A percentile compares a stretch with the other conserved stretches of the same genome.
Conservation (phyloP, 805 yeast genomes). For the Blastobotrys peoriensis region DNA sequence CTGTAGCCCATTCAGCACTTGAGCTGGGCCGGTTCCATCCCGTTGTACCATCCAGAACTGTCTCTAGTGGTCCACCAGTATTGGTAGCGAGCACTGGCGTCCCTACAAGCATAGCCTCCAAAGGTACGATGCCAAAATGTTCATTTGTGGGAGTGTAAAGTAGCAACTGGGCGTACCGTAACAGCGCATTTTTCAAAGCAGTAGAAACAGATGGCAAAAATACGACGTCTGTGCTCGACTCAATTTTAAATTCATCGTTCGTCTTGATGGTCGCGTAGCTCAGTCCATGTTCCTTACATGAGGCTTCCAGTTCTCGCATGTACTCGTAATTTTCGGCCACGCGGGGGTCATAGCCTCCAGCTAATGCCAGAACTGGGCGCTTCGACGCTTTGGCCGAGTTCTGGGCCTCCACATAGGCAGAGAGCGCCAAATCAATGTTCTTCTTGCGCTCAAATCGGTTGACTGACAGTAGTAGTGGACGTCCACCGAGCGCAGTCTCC, state of each 20-base stretch:
- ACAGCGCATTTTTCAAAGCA: slow-evolving; percentile 53
- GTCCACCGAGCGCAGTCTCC: slow-evolving; percentile 15
- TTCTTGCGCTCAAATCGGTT: slow-evolving; percentile 89
- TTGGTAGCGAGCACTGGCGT: slow-evolving; percentile 82
- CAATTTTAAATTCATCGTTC: slow-evolving; percentile 10
- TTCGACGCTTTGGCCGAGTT: slow-evolving; percentile 22
- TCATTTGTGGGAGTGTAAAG: slow-evolving; percentile 87
- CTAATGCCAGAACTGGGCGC: slow-evolving; percentile 47
- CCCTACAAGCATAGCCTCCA: slow-evolving; percentile 84
- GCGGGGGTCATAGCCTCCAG: slow-evolving; percentile 87
- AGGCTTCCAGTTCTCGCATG: slow-evolving; percentile 49
- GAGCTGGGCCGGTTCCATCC: slow-evolving; percentile 35
- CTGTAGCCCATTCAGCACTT: slow-evolving; percentile 31
- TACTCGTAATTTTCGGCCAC: slow-evolving; percentile 72
- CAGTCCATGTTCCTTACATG: slow-evolving; percentile 43
- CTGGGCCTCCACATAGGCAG: slow-evolving; percentile 35
- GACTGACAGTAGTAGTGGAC: slow-evolving; percentile 57
- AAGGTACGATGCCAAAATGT: slow-evolving; percentile 97
- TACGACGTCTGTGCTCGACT: slow-evolving; percentile 41
- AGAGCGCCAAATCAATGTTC: slow-evolving; percentile 71
- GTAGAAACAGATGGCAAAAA: slow-evolving; percentile 80
- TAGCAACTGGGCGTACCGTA: slow-evolving; percentile 52
- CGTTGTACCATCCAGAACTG: slow-evolving; percentile 42
- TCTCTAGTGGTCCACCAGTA: slow-evolving; percentile 91
- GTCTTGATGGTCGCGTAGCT: slow-evolving; percentile 27